A percentile compares a stretch with the other conserved stretches of the same genome.
Evolutionary conservation across 345 rosid species (phyloP).

Genomic region (Cardamine occulta): DNA sequence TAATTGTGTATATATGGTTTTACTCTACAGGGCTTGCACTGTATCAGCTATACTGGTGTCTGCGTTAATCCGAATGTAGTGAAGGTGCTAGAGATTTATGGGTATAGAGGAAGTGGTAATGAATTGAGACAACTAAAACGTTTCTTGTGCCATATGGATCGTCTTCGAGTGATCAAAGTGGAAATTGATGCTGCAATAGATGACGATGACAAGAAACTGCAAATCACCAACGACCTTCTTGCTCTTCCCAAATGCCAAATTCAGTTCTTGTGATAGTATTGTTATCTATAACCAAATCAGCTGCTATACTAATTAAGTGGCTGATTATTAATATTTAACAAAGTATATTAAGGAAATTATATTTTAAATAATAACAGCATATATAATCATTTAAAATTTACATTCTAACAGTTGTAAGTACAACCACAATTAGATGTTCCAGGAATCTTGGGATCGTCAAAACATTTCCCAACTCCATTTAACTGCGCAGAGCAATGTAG

Average conservation of each 20-base stretch:
- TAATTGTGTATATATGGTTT: background rate
- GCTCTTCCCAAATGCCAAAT: background rate
- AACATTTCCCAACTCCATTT: constrained; percentile 31
- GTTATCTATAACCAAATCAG: background rate
- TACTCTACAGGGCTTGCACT: background rate
- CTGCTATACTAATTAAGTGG: too few species aligned
- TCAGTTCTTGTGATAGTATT: background rate
- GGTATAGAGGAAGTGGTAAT: background rate
- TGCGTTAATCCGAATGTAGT: background rate
- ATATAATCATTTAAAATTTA: background rate
- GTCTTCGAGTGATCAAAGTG: background rate
- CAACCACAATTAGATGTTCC: constrained; percentile 1
- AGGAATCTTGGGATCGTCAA: background rate
- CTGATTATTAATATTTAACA: too few species aligned
- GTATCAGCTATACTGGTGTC: background rate
- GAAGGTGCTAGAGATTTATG: background rate
- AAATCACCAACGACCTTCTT: background rate
- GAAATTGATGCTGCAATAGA: background rate
- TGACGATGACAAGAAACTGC: background rate
- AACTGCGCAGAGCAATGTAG: background rate
- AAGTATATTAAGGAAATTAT: background rate
- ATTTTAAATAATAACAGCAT: background rate
- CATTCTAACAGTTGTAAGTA: background rate
- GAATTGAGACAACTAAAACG: background rate
- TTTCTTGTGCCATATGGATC: background rate